phyloP scores from a whole-genome alignment of 257 asterid genomes.

The Solanum boliviense region DNA sequence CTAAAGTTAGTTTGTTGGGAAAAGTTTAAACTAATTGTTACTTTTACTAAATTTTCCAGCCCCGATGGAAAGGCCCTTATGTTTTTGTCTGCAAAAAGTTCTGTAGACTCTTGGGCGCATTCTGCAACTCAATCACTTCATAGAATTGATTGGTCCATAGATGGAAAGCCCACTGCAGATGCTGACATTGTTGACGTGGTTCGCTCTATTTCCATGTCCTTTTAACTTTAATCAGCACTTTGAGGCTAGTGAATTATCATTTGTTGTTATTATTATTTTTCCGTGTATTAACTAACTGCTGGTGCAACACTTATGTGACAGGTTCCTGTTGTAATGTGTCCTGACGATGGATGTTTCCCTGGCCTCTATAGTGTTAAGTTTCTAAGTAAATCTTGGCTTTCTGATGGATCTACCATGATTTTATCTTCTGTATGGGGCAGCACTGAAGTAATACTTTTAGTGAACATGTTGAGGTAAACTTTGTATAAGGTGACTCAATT shows the following conservation, averaged over 20 bases:
- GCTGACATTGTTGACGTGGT: slow-evolving; percentile 59
- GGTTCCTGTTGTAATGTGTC: slow-evolving; percentile 79
- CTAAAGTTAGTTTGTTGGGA: not conserved
- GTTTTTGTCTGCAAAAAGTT: slow-evolving; percentile 63
- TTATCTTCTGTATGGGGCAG: slow-evolving; percentile 83
- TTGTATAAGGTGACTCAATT: slow-evolving; percentile 1
- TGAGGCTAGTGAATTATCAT: not conserved
- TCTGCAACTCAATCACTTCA: slow-evolving; percentile 80
- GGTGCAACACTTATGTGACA: slow-evolving; percentile 9
- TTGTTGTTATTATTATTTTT: not conserved
- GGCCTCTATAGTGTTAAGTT: slow-evolving; percentile 55
- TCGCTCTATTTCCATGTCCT: slow-evolving; percentile 11
- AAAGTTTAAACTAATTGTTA: not conserved
- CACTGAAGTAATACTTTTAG: slow-evolving; percentile 47
- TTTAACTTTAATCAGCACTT: not conserved
- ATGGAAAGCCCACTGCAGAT: slow-evolving; percentile 35
- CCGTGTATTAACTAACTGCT: not conserved
- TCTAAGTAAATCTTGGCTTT: slow-evolving; percentile 70
- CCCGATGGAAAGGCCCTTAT: slow-evolving; percentile 72
- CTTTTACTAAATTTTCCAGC: slow-evolving; percentile 31
- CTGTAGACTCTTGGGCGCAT: slow-evolving; percentile 81
- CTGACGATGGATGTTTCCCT: slow-evolving; percentile 76
- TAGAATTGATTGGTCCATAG: slow-evolving; percentile 67
- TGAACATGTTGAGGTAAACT: slow-evolving; percentile 60
- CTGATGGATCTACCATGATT: slow-evolving; percentile 72